Evolutionary conservation across 1,139 yeast genomes (phyloP).

Genomic region (Sugiyamaella xylanicola): DNA sequence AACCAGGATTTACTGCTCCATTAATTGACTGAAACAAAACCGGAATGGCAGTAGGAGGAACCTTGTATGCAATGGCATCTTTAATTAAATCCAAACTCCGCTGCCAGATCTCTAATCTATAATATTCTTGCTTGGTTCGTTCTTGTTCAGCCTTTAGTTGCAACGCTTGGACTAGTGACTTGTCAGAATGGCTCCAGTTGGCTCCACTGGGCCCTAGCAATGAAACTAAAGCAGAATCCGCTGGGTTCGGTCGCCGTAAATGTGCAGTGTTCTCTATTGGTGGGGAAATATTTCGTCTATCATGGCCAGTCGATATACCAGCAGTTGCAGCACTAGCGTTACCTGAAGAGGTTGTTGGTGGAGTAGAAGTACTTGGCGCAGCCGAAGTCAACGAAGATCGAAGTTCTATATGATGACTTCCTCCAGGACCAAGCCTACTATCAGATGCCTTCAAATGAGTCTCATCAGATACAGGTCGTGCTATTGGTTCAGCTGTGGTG

Average conservation of each 20-base stretch:
- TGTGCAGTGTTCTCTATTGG: not conserved
- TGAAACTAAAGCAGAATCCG: slow-evolving; percentile 33
- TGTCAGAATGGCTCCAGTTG: slow-evolving; percentile 64
- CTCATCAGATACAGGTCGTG: not conserved
- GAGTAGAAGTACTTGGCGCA: not conserved
- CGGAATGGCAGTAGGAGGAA: slow-evolving; percentile 71
- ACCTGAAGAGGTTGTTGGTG: too few relatives aligned
- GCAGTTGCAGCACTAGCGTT: not conserved
- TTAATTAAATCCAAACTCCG: slow-evolving; percentile 64
- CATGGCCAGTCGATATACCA: not conserved
- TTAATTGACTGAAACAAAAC: slow-evolving; percentile 48
- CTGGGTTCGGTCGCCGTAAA: not conserved
- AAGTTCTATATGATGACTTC: slow-evolving; percentile 12
- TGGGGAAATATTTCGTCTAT: not conserved
- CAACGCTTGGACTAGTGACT: slow-evolving; percentile 63
- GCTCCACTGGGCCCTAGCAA: slow-evolving; percentile 57
- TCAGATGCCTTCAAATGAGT: slow-evolving; percentile 1
- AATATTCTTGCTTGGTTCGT: slow-evolving; percentile 77
- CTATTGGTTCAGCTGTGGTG: not conserved
- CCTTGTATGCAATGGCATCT: slow-evolving; percentile 60
- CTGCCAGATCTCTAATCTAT: slow-evolving; percentile 63
- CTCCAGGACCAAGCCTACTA: slow-evolving; percentile 8
- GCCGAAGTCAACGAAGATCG: not conserved
- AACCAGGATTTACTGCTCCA: slow-evolving; percentile 20
- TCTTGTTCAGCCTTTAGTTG: slow-evolving; percentile 75